These are phyloP conservation scores for Voacanga thouarsii DNA, from an alignment of 257 asterid species.

Conservation along the genomic window DNA sequence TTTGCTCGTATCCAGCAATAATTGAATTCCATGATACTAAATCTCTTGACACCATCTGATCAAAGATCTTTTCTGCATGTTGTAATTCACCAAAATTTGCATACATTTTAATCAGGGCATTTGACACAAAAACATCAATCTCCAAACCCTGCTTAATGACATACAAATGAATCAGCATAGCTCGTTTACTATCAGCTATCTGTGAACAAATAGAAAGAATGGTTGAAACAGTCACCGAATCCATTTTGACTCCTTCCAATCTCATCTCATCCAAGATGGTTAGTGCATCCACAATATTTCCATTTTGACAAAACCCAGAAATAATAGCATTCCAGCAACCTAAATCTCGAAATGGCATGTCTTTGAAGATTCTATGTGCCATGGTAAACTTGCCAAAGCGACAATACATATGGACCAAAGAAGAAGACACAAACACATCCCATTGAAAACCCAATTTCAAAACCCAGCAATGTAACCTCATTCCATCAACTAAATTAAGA, in stretches of 20 bases:
- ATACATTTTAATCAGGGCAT: conserved; percentile 83
- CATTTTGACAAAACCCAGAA: conserved; percentile 78
- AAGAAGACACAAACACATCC: conserved; percentile 83
- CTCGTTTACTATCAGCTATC: conserved; percentile 45
- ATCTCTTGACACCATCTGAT: conserved; percentile 52
- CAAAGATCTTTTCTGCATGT: conserved; percentile 50
- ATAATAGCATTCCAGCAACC: conserved; percentile 93
- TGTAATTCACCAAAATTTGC: conserved; percentile 61
- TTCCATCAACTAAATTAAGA: conserved; percentile 48
- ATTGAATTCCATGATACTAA: conserved; percentile 77
- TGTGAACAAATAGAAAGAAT: conserved; percentile 72
- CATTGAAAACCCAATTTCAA: conserved; percentile 64
- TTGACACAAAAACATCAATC: conserved; percentile 56
- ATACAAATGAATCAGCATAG: conserved; percentile 56
- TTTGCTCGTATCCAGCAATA: conserved; percentile 80
- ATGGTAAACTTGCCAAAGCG: conserved; percentile 50
- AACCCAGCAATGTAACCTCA: conserved; percentile 64
- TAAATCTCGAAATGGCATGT: conserved; percentile 77
- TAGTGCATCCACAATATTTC: conserved; percentile 54
- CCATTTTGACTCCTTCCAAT: conserved; percentile 57
- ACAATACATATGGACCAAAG: conserved; percentile 82
- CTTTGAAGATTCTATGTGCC: conserved; percentile 54
- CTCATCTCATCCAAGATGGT: conserved; percentile 56
- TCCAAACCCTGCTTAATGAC: conserved; percentile 67
- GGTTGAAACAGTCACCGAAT: conserved; percentile 60